Conservation (phyloP, 179 eudicot species). For the Silene noctiflora region DNA sequence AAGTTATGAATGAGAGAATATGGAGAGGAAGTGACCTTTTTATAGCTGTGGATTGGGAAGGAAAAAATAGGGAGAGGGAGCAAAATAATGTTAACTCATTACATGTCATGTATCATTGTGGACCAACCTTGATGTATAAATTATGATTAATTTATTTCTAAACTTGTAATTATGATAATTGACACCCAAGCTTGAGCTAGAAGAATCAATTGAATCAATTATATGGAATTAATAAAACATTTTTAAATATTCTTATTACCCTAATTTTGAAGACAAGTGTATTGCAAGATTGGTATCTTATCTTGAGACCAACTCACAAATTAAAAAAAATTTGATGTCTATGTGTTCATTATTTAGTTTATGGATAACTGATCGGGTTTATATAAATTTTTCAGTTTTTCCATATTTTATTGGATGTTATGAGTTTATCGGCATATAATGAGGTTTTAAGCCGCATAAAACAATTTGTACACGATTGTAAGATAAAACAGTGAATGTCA, state of each 20-base stretch:
- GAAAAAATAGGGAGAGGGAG: neutral
- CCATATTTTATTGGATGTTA: no score
- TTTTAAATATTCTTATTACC: neutral
- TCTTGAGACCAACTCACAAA: no score
- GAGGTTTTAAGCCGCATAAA: no score
- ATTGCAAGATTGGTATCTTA: neutral
- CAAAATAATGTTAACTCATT: slow-evolving; percentile 1
- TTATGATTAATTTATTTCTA: neutral
- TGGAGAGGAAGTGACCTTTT: slow-evolving; percentile 11
- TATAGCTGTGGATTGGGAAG: slow-evolving; percentile 22
- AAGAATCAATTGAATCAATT: neutral
- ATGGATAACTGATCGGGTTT: no score
- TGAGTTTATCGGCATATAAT: no score
- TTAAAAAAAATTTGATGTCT: neutral
- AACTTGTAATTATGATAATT: slow-evolving; percentile 5
- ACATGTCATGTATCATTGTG: slow-evolving; percentile 10
- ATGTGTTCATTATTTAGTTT: no score
- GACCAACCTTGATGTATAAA: slow-evolving; percentile 24
- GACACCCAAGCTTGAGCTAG: slow-evolving; percentile 19
- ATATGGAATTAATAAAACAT: neutral
- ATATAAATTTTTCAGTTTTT: no score
- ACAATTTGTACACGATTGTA: no score
- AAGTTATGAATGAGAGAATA: slow-evolving; percentile 10
- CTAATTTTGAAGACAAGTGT: neutral
- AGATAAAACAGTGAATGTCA: no score